Evolutionary conservation across 108 stramenopile species (phyloP).

Genomic region (Skeletonema potamos): DNA sequence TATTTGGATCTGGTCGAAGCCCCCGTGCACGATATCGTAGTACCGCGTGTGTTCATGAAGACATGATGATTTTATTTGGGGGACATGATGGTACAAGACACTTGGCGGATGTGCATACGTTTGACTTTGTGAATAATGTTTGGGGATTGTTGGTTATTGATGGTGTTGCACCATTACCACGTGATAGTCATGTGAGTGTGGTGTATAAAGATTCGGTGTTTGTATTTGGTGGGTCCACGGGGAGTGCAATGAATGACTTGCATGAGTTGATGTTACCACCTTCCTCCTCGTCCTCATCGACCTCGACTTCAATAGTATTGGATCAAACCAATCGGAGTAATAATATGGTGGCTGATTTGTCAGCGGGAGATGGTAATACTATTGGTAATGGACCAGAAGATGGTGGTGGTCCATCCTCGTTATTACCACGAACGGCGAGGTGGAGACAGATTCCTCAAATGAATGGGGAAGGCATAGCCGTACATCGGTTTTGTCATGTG

Average conservation of each 20-base stretch:
- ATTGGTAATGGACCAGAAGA: conserved; percentile 22
- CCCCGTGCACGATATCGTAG: conserved; percentile 96
- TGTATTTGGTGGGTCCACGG: conserved; percentile 91
- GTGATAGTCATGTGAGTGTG: conserved; percentile 92
- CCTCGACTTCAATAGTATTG: conserved; percentile 10
- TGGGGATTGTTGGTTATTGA: conserved; percentile 80
- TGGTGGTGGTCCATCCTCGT: conserved; percentile 22
- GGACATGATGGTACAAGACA: conserved; percentile 98
- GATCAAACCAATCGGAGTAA: conserved; percentile 14
- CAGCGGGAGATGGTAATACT: not conserved
- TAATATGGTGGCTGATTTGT: conserved; percentile 2
- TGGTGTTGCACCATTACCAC: conserved; percentile 80
- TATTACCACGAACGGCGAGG: conserved; percentile 24
- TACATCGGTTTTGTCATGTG: conserved; percentile 94
- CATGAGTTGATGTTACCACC: conserved; percentile 81
- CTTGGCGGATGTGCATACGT: conserved; percentile 91
- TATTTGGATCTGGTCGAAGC: conserved; percentile 78
- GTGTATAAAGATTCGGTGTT: conserved; percentile 83
- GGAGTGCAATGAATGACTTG: conserved; percentile 95
- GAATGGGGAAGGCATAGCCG: conserved; percentile 41
- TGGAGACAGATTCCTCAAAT: conserved; percentile 49
- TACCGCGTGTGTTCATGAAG: conserved; percentile 81
- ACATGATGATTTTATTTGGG: conserved; percentile 84
- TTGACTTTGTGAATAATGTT: conserved; percentile 78
- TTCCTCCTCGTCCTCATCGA: conserved; percentile 32